Conservation (phyloP, 2,329 filamentous ascomycete genomes). For the Cladorrhinum sp. region DNA sequence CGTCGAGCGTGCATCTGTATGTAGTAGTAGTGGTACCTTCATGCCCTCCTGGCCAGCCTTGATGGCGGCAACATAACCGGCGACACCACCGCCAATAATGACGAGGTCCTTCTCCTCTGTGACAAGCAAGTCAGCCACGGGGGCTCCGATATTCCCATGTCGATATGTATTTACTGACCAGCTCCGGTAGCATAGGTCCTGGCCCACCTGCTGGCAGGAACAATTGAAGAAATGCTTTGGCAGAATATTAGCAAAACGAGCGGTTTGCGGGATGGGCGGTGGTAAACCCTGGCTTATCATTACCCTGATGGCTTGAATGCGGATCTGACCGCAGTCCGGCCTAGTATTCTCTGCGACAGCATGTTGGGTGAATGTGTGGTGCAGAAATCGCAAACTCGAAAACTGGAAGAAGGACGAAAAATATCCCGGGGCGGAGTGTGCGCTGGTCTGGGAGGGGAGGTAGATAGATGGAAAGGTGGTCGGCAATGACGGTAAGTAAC, state of each 20-base stretch:
- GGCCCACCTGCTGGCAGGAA: constrained; percentile 52
- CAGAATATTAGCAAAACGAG: constrained; percentile 25
- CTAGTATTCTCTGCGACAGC: constrained; percentile 60
- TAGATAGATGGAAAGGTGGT: constrained; percentile 13
- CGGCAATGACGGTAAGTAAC: constrained; percentile 7
- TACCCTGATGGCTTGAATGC: constrained; percentile 55
- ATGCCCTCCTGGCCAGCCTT: constrained; percentile 97
- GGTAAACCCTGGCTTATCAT: constrained; percentile 31
- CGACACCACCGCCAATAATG: constrained; percentile 96
- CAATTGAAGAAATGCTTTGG: constrained; percentile 48
- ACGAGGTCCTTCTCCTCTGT: constrained; percentile 93
- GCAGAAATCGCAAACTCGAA: constrained; percentile 3
- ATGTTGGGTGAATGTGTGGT: constrained; percentile 40
- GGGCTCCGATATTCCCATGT: constrained; percentile 37
- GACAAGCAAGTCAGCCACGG: constrained; percentile 38
- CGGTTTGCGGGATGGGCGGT: constrained; percentile 20
- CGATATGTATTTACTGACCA: constrained; percentile 43
- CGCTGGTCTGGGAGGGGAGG: constrained; percentile 13
- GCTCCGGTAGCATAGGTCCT: constrained; percentile 58
- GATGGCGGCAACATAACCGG: constrained; percentile 97
- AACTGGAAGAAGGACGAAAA: constrained; percentile 16
- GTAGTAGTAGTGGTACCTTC: constrained; percentile 60
- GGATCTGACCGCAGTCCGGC: constrained; percentile 55
- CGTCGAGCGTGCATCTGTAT: background rate
- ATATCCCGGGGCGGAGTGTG: constrained; percentile 6